Base-by-base conservation (phyloP, 2,329 filamentous ascomycete genomes). In the Penicillium sp. region DNA sequence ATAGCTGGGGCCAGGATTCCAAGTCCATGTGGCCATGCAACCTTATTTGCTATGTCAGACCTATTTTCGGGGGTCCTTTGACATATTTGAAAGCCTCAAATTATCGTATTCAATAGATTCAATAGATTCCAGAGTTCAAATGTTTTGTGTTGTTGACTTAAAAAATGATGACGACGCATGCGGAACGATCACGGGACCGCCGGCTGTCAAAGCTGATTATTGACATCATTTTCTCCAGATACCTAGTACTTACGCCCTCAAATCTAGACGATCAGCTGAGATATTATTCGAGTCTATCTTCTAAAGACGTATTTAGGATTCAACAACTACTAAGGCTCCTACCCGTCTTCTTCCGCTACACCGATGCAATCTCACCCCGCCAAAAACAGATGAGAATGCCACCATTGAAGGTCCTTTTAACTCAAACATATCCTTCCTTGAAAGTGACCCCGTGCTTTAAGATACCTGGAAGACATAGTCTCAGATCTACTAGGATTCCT, bases 171-270 rank as follows among this genome's bases (percentile, higher is more conserved):
- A 53, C 48, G 52, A 55, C 40, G 31, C 41, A 30, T 26, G 28
- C 40, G 28, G 37, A 16, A 11, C 3, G 40, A 55, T 63, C 60
- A 62, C 60, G 60, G 59, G 61, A 41, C 45, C 43, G 8, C n/a
- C 19, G 30, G 9, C 25, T 14, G 6, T 31, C 25, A 28, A n/a
- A 40, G 8, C 22, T 35, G 33, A 19, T n/a, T 11, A 5, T 48
- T 35, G 50, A 49, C 28, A 53, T 48, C 19, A 36, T 22, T 16
- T 22, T n/a, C 12, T 19, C 4, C 26, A 42, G 17, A 5, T 38
- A 38, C 11, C 36, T 14, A 12, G 42, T 16, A 8, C 43, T 22
- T 25, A 14, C 25, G 25, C 30, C 17, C 17, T 25, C 30, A 5
- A 16, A 45, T 22, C 16, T 10, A n/a, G 42, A 11, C 14, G 17